phyloP scores from a whole-genome alignment of 768 basidiomycete species.

The Pisolithus orientalis region DNA sequence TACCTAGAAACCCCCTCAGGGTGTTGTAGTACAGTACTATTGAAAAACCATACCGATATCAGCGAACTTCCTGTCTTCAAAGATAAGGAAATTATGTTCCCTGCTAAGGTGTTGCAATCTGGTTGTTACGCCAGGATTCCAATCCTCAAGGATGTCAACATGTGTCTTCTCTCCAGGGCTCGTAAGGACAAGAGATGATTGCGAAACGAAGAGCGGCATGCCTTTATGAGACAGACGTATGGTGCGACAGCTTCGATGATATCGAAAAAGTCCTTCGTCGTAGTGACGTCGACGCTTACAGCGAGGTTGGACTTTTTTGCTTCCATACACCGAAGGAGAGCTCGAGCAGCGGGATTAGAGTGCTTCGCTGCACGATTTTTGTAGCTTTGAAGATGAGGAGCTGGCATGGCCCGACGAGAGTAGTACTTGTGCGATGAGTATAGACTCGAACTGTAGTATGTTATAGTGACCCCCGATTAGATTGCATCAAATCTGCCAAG shows the following conservation, averaged over 20 bases:
- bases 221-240: conserved; percentile 93
- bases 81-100: conserved; percentile 91
- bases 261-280: conserved; percentile 65
- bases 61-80: conserved; percentile 98
- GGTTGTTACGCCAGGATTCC: conserved; percentile 63
- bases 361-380: conserved; percentile 51
- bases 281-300: conserved; percentile 93
- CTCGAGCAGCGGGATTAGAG: conserved; percentile 69
- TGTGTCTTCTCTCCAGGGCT: conserved; percentile 66
- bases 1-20: conserved; percentile 49
- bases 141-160: conserved; percentile 93
- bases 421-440: neutral
- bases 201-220: conserved; percentile 24
- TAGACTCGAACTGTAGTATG: no score
- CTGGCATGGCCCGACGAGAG: conserved; percentile 22
- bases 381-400: conserved; percentile 49
- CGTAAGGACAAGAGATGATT: conserved; percentile 15
- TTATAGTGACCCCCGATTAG: neutral
- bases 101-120: conserved; percentile 62
- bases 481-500: neutral
- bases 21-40: conserved; percentile 1
- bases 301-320: conserved; percentile 89
- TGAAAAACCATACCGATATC: conserved; percentile 72
- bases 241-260: conserved; percentile 89
- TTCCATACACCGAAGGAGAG: conserved; percentile 75